Conservation (phyloP, 2,329 filamentous ascomycete genomes). For the Didymella segeticola region DNA sequence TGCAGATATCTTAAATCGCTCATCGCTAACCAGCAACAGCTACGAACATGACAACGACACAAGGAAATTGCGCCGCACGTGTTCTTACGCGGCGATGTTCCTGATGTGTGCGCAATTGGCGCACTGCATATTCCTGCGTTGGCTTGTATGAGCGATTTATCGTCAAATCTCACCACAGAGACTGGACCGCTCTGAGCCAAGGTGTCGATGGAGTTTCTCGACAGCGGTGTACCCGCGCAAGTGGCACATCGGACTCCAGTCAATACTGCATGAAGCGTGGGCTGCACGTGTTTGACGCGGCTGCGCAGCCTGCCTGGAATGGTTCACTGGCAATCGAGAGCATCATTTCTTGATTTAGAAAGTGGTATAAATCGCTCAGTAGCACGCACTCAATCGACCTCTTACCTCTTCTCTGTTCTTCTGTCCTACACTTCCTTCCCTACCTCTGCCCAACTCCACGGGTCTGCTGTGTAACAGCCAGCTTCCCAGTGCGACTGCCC, state of each 20-base stretch:
- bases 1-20: slow-evolving; percentile 28
- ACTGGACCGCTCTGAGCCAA: slow-evolving; percentile 9
- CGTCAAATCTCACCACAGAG: slow-evolving; percentile 24
- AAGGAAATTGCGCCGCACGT: slow-evolving; percentile 21
- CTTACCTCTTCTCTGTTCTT: slow-evolving; percentile 15
- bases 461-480: slow-evolving; percentile 17
- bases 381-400: slow-evolving; percentile 2
- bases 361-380: slow-evolving; percentile 17
- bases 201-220: background rate
- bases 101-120: slow-evolving; percentile 18
- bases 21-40: slow-evolving; percentile 35
- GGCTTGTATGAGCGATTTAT: slow-evolving; percentile 33
- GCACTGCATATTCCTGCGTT: slow-evolving; percentile 16
- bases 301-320: slow-evolving; percentile 2
- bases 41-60: slow-evolving; percentile 16
- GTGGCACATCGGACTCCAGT: background rate
- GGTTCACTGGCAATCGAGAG: slow-evolving; percentile 5
- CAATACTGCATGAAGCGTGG: background rate
- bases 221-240: background rate
- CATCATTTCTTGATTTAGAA: slow-evolving; percentile 8
- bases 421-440: slow-evolving; percentile 3
- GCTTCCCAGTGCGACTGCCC: slow-evolving; percentile 9
- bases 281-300: slow-evolving; percentile 6
- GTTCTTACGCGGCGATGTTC: slow-evolving; percentile 10
- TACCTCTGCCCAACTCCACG: slow-evolving; percentile 9